Evolutionary conservation across 2,329 filamentous ascomycete species (phyloP).

Genomic region (Ceratocystis papillata): DNA sequence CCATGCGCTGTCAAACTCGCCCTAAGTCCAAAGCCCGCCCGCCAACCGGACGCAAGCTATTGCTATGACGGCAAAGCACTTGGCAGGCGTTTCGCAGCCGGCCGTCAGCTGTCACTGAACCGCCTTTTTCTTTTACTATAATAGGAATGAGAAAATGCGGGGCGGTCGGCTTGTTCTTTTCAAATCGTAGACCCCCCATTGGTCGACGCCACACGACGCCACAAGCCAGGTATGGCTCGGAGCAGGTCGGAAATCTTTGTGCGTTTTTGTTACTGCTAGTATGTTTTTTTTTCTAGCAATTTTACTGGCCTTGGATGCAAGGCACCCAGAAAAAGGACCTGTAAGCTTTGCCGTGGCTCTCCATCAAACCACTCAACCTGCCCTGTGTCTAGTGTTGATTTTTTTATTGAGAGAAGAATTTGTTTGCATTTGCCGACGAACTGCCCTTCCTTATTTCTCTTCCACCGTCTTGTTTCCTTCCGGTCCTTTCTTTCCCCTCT

Average conservation of each 20-base stretch:
- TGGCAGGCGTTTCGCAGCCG: not conserved
- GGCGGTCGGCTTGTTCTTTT: constrained; percentile 21
- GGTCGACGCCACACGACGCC: constrained; percentile 26
- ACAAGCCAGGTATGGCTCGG: constrained; percentile 31
- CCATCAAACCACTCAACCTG: constrained; percentile 46
- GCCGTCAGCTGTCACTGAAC: not conserved
- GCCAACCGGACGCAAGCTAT: not conserved
- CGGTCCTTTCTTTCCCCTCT: constrained; percentile 10
- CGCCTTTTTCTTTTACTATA: not conserved
- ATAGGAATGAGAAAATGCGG: constrained; percentile 27
- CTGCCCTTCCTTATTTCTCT: constrained; percentile 14
- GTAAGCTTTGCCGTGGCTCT: constrained; percentile 36
- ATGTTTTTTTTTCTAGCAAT: constrained; percentile 20
- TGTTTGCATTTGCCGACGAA: constrained; percentile 11
- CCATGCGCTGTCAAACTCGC: not conserved
- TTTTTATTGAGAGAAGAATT: constrained; percentile 24
- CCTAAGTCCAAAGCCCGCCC: not conserved
- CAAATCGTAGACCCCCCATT: constrained; percentile 30
- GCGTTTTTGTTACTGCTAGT: constrained; percentile 11
- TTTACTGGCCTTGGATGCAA: constrained; percentile 33
- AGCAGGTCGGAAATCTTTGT: constrained; percentile 34
- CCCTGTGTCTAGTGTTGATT: constrained; percentile 26
- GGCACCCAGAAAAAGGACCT: constrained; percentile 35
- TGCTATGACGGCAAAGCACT: not conserved
- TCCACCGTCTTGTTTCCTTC: constrained; percentile 14